Evolutionary conservation across 148 eudicot species (phyloP), one percentile per base, ranked within the genome.

Genomic region (Arctostaphylos glauca): DNA sequence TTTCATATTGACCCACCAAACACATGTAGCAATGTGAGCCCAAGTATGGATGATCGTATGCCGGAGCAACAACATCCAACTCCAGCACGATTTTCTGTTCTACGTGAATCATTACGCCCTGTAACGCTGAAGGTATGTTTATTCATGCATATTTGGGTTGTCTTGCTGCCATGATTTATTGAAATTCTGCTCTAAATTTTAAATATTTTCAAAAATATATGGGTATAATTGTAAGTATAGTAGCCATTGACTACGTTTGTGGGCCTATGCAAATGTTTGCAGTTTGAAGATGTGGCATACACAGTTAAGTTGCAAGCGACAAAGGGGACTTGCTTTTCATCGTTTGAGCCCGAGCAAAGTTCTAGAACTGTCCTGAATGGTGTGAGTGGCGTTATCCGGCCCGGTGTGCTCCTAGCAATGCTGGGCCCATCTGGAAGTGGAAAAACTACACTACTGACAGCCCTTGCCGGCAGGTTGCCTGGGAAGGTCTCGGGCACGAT

Each of bases 391-490:
- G 84, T 88, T 0, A 94, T 87, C 46, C 85, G 85, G 15, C 97
- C 98, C 5, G 97, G 98, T 8, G 98, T 93, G 70, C 84, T 95
- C 43, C 87, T 93, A 25, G 95, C 95, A 47, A 93, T 95, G 97
- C 86, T 95, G 14, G 98, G 97, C 14, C 98, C 98, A 3, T 95
- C 98, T 0, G 98, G 98, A 0, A 93, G 98, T 48, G 98, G 98
- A 4, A 95, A 95, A 82, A 95, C 98, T 7, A 93, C 98, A 16
- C 89, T 93, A 25, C 84, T 95, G 16, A 91, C 97, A 0, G 91
- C 95, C 55, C 87, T 95, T 7, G 92, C 87, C 3, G 97, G 98
- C 9, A 88, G 97, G 31, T 83, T 90, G 4, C 90, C 87, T 0
- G 91, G 88, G 2, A 91, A 88, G 58, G 31, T 83, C 83, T 73